Conservation (phyloP, 1,139 yeast species). For the Casaregolazyma suthepensis region DNA sequence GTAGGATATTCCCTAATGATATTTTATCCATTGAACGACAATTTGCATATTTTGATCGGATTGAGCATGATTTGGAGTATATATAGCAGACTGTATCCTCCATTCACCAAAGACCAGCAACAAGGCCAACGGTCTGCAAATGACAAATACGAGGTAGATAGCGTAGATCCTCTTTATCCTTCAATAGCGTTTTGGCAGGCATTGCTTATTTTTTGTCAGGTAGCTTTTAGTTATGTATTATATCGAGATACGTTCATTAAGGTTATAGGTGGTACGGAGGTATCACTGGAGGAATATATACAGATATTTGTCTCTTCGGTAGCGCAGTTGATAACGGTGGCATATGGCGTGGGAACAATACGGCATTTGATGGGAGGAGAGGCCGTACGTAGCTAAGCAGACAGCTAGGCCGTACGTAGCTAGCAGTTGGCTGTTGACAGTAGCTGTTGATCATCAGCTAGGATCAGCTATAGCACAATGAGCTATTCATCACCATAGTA, state of each 20-base stretch:
- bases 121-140: constrained; percentile 6
- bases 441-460: too few species aligned
- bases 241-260: constrained; percentile 3
- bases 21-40: constrained; percentile 14
- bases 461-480: too few species aligned
- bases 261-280: neutral
- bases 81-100: constrained; percentile 17
- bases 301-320: constrained; percentile 7
- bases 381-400: too few species aligned
- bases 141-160: constrained; percentile 2
- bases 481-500: too few species aligned
- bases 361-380: neutral
- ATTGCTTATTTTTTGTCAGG: constrained; percentile 6
- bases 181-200: constrained; percentile 12
- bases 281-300: constrained; percentile 3
- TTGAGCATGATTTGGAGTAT: constrained; percentile 20
- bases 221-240: constrained; percentile 6
- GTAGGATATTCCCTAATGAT: constrained; percentile 4
- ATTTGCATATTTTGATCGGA: constrained; percentile 17
- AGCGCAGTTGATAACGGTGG: constrained; percentile 4
- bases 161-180: constrained; percentile 11
- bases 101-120: constrained; percentile 12
- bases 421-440: too few species aligned
- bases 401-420: too few species aligned
- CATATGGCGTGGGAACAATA: constrained; percentile 5